Conservation (phyloP, 1,284 basidiomycete genomes). For the Laetiporus sulphureus region DNA sequence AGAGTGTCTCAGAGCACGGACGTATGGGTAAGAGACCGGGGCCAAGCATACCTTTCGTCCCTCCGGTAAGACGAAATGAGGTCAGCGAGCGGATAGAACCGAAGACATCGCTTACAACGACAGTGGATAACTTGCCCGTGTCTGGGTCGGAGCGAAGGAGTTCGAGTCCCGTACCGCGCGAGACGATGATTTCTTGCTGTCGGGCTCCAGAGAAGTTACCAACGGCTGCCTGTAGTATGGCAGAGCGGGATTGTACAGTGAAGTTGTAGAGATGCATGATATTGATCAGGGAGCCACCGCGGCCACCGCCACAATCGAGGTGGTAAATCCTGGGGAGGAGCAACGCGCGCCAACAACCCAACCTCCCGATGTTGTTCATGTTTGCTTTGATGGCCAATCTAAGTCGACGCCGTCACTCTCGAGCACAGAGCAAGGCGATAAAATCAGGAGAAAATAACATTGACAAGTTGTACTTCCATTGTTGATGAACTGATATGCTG, state of each 20-base stretch:
- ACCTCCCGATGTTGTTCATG: too few relatives aligned
- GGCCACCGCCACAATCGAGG: too few relatives aligned
- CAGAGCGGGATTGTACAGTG: conserved; percentile 83
- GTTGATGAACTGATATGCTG: too few relatives aligned
- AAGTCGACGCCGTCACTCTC: too few relatives aligned
- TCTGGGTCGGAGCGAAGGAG: conserved; percentile 81
- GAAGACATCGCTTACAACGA: conserved; percentile 80
- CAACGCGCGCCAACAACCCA: too few relatives aligned
- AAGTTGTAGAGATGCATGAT: conserved; percentile 92
- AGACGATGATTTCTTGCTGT: conserved; percentile 89
- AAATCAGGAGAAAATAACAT: too few relatives aligned
- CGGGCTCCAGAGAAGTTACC: conserved; percentile 91
- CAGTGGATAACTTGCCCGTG: conserved; percentile 80
- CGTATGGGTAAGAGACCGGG: conserved; percentile 30
- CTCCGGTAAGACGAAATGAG: conserved; percentile 88
- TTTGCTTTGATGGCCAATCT: too few relatives aligned
- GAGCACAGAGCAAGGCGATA: too few relatives aligned
- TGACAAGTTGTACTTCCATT: too few relatives aligned
- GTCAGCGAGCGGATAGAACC: conserved; percentile 85
- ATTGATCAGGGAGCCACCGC: too few relatives aligned
- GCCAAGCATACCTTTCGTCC: conserved; percentile 85
- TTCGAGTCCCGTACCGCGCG: conserved; percentile 84
- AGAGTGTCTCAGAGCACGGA: conserved; percentile 26
- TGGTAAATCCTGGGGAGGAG: too few relatives aligned
- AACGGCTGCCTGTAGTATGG: conserved; percentile 78